phyloP scores from a whole-genome alignment of 2,329 filamentous ascomycete genomes.

The Aspergillus texensis region DNA sequence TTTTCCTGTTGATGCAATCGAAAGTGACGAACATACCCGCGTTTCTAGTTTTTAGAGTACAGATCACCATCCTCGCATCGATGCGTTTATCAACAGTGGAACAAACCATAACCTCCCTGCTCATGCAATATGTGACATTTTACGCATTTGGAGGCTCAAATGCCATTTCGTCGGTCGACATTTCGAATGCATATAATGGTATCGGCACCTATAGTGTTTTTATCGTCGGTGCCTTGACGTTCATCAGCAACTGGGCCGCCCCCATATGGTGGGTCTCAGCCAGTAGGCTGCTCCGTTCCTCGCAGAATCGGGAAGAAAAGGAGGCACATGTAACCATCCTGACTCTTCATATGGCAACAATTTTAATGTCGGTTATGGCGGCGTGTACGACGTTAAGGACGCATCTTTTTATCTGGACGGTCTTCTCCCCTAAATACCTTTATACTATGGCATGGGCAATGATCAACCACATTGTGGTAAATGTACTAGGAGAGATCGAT shows the following conservation, averaged over 20 bases:
- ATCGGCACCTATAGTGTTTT: conserved; percentile 76
- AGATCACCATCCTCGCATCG: conserved; percentile 56
- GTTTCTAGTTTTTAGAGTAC: conserved; percentile 72
- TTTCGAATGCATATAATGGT: conserved; percentile 95
- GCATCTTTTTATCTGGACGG: conserved; percentile 97
- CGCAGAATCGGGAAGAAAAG: conserved; percentile 33
- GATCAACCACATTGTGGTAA: conserved; percentile 76
- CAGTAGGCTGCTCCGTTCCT: conserved; percentile 42
- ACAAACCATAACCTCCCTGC: conserved; percentile 69
- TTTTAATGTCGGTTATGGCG: conserved; percentile 76
- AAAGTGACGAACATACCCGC: conserved; percentile 83
- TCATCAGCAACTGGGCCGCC: conserved; percentile 87
- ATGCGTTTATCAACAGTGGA: conserved; percentile 52
- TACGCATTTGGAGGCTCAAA: conserved; percentile 92
- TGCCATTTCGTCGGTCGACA: conserved; percentile 90
- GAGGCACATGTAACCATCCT: conserved; percentile 59
- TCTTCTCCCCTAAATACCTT: conserved; percentile 95
- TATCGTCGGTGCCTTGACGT: conserved; percentile 82
- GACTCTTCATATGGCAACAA: conserved; percentile 70
- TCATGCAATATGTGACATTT: conserved; percentile 81
- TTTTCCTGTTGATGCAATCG: conserved; percentile 86
- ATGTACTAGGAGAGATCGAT: conserved; percentile 60
- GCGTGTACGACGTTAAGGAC: conserved; percentile 82
- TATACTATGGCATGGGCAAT: conserved; percentile 89
- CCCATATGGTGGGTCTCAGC: conserved; percentile 83